Evolutionary conservation across 2,329 filamentous ascomycete genomes (phyloP), one percentile per base, ranked within the genome.

Genomic region (Helminthosporium solani): DNA sequence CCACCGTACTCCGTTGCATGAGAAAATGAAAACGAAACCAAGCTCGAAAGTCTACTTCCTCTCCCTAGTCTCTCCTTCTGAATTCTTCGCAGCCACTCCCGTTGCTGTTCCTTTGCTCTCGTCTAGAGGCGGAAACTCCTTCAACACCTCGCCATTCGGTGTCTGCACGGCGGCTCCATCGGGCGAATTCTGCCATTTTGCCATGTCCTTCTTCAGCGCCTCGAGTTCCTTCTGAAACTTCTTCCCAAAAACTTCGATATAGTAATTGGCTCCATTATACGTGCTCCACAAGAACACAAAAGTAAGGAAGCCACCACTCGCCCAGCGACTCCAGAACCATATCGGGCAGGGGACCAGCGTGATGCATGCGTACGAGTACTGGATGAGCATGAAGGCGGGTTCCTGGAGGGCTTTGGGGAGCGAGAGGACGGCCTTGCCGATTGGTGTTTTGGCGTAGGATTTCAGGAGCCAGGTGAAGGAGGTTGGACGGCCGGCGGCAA

Each of bases 161-260:
- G 52, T 15, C 15, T 39, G 46, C 7, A 42, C 49, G 12, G 40
- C 19, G 2, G 31, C 55, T 2, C 59, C 63, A 15, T 63, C 61
- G 1, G 67, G 67, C 2, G 59, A 63, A 1, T 58, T 63, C 70
- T 96, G 90, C 89, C 90, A 95, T 67, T 90, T 92, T 36, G 85
- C 81, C 7, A 99, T 90, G 64, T 99, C 94, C 44, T 83, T 83
- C 72, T 87, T 91, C 73, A 99, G 81, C 42, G 86, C 81, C 67
- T 99, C 91, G 11, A 99, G 78, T 70, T 99, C 94, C 66, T 92
- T 96, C 75, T 99, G 90, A 77, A 99, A 97, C 2, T 91, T 84
- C 61, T 88, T 95, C 43, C 95, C 94, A 67, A 97, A 99, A 1
- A 97, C 89, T 61, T 99, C 94, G 63, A 99, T 97, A 72, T 99